Conservation (phyloP, 495 filamentous ascomycete species). For the Lepraria neglecta region DNA sequence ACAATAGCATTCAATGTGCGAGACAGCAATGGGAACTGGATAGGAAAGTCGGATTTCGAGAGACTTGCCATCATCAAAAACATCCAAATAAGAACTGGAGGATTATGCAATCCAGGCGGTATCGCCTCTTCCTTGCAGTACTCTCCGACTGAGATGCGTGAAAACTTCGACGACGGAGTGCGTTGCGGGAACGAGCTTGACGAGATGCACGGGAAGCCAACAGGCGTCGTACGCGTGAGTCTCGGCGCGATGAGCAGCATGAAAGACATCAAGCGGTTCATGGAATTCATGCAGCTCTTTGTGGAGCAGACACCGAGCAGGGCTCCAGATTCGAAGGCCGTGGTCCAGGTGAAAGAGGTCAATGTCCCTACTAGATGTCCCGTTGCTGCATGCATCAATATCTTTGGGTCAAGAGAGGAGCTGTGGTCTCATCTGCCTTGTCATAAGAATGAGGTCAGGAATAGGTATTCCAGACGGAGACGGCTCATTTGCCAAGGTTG, state of each 20-base stretch:
- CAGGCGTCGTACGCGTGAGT: slow-evolving; percentile 77
- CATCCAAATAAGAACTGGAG: slow-evolving; percentile 78
- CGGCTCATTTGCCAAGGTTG: no score
- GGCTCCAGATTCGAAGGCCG: neutral
- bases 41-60: slow-evolving; percentile 78
- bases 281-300: slow-evolving; percentile 53
- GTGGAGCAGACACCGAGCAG: neutral
- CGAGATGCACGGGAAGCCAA: slow-evolving; percentile 74
- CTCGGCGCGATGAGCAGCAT: slow-evolving; percentile 82
- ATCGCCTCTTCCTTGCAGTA: slow-evolving; percentile 62
- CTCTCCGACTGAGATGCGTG: slow-evolving; percentile 68
- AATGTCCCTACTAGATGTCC: neutral
- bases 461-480: no score
- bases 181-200: slow-evolving; percentile 76
- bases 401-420: neutral
- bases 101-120: slow-evolving; percentile 87
- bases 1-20: slow-evolving; percentile 78
- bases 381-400: slow-evolving; percentile 1
- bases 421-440: slow-evolving; percentile 2
- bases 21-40: slow-evolving; percentile 60
- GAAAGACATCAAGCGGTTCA: slow-evolving; percentile 63
- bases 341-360: neutral
- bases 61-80: slow-evolving; percentile 69
- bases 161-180: slow-evolving; percentile 73
- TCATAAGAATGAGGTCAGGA: neutral